Percentiles rank a stretch among this genome's conserved stretches.
Conservation (phyloP, 1,284 basidiomycete species). For the Sanghuangporus weigelae region DNA sequence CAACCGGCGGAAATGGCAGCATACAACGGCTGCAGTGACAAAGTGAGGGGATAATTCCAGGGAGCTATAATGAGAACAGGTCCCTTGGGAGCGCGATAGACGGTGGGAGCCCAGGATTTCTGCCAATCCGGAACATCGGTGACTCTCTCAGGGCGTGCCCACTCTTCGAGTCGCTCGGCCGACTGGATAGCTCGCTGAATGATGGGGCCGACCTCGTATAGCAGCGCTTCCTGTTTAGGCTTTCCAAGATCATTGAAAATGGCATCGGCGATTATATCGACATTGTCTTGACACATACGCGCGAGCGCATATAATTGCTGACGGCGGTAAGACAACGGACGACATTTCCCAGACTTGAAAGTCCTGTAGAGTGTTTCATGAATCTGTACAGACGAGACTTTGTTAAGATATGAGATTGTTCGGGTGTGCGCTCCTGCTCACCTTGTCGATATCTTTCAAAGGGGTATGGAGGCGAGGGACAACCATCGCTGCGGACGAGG, state of each 20-base stretch:
- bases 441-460: not conserved
- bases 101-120: constrained; percentile 29
- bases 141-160: constrained; percentile 42
- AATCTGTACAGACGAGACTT: constrained; percentile 28
- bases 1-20: constrained; percentile 43
- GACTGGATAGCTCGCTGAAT: constrained; percentile 42
- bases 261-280: constrained; percentile 41
- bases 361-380: constrained; percentile 40
- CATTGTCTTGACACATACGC: constrained; percentile 58
- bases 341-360: constrained; percentile 48
- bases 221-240: constrained; percentile 36
- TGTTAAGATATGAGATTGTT: not conserved
- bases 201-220: constrained; percentile 35
- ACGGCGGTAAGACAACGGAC: constrained; percentile 49
- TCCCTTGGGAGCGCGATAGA: constrained; percentile 35
- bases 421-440: not conserved
- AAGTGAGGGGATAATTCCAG: constrained; percentile 39
- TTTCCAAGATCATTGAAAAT: constrained; percentile 50
- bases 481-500: not conserved
- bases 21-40: constrained; percentile 34
- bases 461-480: not conserved
- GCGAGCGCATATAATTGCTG: constrained; percentile 60
- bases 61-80: constrained; percentile 33
- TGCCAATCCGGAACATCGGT: constrained; percentile 30
- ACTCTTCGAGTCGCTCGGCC: constrained; percentile 44